Evolutionary conservation across 1,139 yeast species (phyloP).

Genomic region (Candida sojae): DNA sequence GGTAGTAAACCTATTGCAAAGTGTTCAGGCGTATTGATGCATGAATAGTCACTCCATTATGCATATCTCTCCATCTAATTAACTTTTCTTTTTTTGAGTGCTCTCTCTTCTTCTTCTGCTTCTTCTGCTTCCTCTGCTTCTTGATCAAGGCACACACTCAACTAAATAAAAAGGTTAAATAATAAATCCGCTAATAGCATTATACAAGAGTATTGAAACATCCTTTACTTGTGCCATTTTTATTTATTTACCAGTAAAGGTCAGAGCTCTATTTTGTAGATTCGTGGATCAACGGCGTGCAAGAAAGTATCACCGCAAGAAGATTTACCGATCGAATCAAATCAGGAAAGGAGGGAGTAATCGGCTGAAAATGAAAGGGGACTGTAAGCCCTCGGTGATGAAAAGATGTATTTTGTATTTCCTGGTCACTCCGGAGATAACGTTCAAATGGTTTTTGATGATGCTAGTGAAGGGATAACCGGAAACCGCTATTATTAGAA

Average conservation of each 20-base stretch:
- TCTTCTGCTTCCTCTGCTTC: neutral
- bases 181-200: neutral
- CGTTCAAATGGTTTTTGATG: neutral
- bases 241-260: too few relatives aligned
- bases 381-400: neutral
- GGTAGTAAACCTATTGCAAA: neutral
- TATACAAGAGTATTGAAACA: too few relatives aligned
- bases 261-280: too few relatives aligned
- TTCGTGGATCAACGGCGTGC: neutral
- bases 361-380: neutral
- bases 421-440: neutral
- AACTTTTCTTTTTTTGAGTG: neutral
- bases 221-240: too few relatives aligned
- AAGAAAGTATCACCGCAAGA: neutral
- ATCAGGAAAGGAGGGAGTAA: too few relatives aligned
- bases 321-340: neutral
- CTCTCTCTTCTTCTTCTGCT: neutral
- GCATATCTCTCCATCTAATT: neutral
- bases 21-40: neutral
- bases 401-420: neutral
- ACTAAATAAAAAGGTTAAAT: neutral
- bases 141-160: neutral
- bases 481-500: neutral
- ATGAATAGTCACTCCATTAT: constrained; percentile 1
- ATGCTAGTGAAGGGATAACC: neutral